Evolutionary conservation across 176 grass and related monocot genomes (phyloP).

Genomic region (Stipa capillata): DNA sequence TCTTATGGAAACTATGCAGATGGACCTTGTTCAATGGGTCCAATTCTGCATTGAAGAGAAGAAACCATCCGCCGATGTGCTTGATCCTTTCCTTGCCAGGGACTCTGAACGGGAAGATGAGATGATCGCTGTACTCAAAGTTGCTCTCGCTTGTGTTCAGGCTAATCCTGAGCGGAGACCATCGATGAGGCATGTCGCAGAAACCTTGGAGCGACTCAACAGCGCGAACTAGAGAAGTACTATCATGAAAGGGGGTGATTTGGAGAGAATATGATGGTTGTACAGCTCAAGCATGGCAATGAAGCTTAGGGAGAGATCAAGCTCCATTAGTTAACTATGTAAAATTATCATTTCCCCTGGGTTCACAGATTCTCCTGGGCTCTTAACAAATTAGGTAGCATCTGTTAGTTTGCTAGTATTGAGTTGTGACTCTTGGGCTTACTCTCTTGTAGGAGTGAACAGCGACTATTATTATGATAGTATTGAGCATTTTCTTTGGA

Average conservation of each 20-base stretch:
- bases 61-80: conserved; percentile 62
- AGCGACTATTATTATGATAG: neutral
- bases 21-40: conserved; percentile 85
- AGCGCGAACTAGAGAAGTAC: conserved; percentile 14
- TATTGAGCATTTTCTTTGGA: neutral
- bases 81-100: conserved; percentile 56
- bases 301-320: neutral
- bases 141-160: conserved; percentile 67
- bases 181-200: conserved; percentile 46
- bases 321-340: neutral
- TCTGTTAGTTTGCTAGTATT: neutral
- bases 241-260: neutral
- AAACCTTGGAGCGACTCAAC: conserved; percentile 48
- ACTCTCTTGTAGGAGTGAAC: neutral
- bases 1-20: conserved; percentile 71
- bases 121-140: conserved; percentile 69
- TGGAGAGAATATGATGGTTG: neutral
- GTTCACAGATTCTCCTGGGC: neutral
- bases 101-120: conserved; percentile 60
- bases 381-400: neutral
- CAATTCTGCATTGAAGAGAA: conserved; percentile 84
- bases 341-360: neutral
- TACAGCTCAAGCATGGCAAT: conserved; percentile 15
- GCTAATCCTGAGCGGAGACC: conserved; percentile 63
- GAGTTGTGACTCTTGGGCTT: neutral